Base-by-base conservation (phyloP, 805 yeast species). In the Candida ficus region DNA sequence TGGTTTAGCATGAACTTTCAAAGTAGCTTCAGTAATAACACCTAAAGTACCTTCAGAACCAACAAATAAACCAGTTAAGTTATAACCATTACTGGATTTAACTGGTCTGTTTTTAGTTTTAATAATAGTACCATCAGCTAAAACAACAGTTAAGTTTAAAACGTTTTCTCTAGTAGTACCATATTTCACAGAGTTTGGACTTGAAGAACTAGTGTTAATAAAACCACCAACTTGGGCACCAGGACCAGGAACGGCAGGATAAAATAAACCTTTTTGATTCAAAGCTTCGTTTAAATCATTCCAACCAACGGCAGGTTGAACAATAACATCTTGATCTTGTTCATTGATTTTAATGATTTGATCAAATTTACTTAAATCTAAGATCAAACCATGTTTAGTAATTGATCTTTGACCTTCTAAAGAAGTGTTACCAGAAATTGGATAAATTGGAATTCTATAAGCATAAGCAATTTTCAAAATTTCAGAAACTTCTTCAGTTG, bases 21-120 rank as follows among this genome's bases (percentile, higher is more conserved):
- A 66, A 0, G 91, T 84, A 2, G 86, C 87, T 50, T 84, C 90
- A 3, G 89, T 84, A 23, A 84, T 76, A 14, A 84, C 70, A 4
- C 91, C 95, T 43, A 85, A 60, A 1, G 95, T 84, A 13, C 95
- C 93, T 52, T 84, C 93, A 34, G 83, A 70, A 1, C 93, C 93
- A 36, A 80, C 66, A 54, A 84, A 82, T 45, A 84, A 60, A 13
- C 82, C 80, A 33, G 83, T 85, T 56, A 84, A 65, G 51, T 82
- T 83, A 57, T 84, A 85, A 13, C 93, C 93, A 6, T 91, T 89
- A 47, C 85, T 72, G 1, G 89, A 73, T 52, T 85, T 84, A 50
- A 83, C 69, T 7, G 93, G 90, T 55, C 93, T 68, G 49, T 73
- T 76, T 46, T 76, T 75, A 2, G 95, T 84, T 63, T 82, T 84